These are phyloP conservation scores for Mycena haematopus DNA, from an alignment of 768 basidiomycete genomes.

Conservation along the genomic window DNA sequence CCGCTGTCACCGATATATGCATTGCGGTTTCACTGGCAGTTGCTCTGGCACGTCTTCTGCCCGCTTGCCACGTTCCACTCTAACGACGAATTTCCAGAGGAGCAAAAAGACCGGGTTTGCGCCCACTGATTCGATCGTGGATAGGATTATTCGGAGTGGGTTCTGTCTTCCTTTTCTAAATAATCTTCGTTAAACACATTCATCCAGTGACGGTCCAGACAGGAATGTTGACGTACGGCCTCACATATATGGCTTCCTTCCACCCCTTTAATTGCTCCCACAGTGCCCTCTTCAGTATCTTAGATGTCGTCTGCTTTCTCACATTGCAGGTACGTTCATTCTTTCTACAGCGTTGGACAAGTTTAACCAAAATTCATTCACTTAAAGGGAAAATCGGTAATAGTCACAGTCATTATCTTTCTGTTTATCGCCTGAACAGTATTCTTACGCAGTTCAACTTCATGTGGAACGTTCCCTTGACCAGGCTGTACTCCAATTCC, in stretches of 20 bases:
- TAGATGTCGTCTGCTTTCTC: slow-evolving; percentile 10
- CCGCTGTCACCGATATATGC: slow-evolving; percentile 31
- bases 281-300: slow-evolving; percentile 39
- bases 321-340: no score
- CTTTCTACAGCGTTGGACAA: no score
- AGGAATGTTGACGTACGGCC: slow-evolving; percentile 41
- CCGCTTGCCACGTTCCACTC: slow-evolving; percentile 4
- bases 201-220: slow-evolving; percentile 46
- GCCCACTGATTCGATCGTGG: slow-evolving; percentile 44
- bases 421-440: no score
- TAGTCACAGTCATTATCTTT: no score
- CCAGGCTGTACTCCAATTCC: slow-evolving; percentile 41
- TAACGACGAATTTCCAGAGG: not conserved
- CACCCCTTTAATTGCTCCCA: no score
- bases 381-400: no score
- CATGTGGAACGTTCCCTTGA: slow-evolving; percentile 38
- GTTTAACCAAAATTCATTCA: no score
- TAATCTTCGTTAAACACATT: not conserved
- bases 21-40: slow-evolving; percentile 17
- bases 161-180: no score
- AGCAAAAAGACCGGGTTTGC: slow-evolving; percentile 40
- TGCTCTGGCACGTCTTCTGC: not conserved
- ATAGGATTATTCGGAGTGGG: slow-evolving; percentile 42
- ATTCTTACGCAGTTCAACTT: slow-evolving; percentile 29
- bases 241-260: not conserved